A percentile compares a stretch with the other conserved stretches of the same genome.
phyloP scores from a whole-genome alignment of 768 basidiomycete species.

The Lentinula sp. region DNA sequence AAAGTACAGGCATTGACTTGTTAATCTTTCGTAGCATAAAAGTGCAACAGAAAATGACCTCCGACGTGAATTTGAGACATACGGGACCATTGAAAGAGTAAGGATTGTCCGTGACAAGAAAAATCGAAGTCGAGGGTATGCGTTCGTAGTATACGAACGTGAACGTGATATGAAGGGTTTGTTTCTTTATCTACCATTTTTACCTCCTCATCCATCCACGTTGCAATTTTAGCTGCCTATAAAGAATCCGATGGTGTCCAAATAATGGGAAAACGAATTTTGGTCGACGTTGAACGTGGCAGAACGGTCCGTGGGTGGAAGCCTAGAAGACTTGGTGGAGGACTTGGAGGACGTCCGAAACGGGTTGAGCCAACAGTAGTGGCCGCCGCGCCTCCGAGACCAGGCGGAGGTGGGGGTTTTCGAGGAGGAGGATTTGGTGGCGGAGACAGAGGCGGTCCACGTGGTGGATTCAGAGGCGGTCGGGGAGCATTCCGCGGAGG shows the following conservation, averaged over 20 bases:
- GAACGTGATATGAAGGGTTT: conserved; percentile 99
- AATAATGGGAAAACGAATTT: conserved; percentile 91
- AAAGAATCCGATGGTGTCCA: conserved; percentile 97
- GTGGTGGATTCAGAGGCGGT: conserved; percentile 36
- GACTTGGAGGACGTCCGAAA: conserved; percentile 97
- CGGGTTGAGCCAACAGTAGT: conserved; percentile 45
- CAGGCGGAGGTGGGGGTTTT: conserved; percentile 37
- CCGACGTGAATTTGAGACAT: conserved; percentile 91
- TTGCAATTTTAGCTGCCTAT: conserved; percentile 66
- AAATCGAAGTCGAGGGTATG: conserved; percentile 83
- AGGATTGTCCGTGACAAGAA: conserved; percentile 91
- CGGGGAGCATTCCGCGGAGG: conserved; percentile 37
- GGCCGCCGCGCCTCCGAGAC: conserved; percentile 31
- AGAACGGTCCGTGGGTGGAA: conserved; percentile 99
- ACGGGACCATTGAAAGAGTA: conserved; percentile 91
- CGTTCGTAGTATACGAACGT: conserved; percentile 95
- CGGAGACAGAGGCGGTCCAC: conserved; percentile 18
- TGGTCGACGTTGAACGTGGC: conserved; percentile 97
- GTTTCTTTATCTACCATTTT: conserved; percentile 12
- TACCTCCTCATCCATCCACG: conserved; percentile 9
- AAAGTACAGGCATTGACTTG: not conserved
- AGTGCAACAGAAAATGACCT: conserved; percentile 88
- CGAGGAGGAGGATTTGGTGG: conserved; percentile 29
- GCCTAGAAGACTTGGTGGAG: conserved; percentile 93
- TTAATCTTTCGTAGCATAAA: conserved; percentile 61